phyloP scores from a whole-genome alignment of 768 basidiomycete species.

The Calocybe gangraenosa region DNA sequence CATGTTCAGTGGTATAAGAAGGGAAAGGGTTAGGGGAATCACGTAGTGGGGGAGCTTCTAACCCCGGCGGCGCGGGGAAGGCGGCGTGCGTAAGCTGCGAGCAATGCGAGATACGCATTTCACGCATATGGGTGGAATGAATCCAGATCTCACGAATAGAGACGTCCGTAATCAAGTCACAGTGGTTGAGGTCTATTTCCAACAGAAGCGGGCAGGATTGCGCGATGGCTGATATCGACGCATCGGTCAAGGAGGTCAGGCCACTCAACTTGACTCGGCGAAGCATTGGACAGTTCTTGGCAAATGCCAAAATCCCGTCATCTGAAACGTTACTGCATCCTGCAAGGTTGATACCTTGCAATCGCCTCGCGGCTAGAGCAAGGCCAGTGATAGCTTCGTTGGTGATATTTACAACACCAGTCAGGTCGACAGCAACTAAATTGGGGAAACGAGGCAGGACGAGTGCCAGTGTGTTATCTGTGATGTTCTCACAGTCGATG shows the following conservation, averaged over 20 bases:
- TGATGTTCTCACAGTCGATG: constrained; percentile 68
- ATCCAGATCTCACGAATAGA: constrained; percentile 84
- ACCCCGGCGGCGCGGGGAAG: constrained; percentile 69
- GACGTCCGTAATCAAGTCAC: constrained; percentile 70
- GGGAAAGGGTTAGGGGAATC: constrained; percentile 41
- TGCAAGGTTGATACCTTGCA: constrained; percentile 91
- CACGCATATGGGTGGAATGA: constrained; percentile 78
- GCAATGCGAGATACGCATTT: constrained; percentile 84
- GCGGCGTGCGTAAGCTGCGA: constrained; percentile 74
- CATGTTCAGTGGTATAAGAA: constrained; percentile 23
- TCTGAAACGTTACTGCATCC: constrained; percentile 83
- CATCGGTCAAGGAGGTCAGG: constrained; percentile 71
- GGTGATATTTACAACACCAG: constrained; percentile 62
- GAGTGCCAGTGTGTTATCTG: constrained; percentile 55
- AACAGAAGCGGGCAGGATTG: constrained; percentile 80
- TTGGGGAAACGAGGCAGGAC: constrained; percentile 71
- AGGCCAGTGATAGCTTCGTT: constrained; percentile 72
- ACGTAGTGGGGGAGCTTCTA: constrained; percentile 26
- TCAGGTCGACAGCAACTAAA: constrained; percentile 83
- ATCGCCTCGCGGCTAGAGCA: constrained; percentile 60
- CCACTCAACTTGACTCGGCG: constrained; percentile 88
- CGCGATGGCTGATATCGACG: constrained; percentile 70
- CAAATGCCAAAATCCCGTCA: constrained; percentile 70
- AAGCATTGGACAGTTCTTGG: constrained; percentile 67
- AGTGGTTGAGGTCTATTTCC: constrained; percentile 90